Percentiles rank a stretch among this genome's conserved stretches.
Evolutionary conservation across 371 early-diverging fungal species (phyloP).

Genomic region (Umbelopsis sp.): DNA sequence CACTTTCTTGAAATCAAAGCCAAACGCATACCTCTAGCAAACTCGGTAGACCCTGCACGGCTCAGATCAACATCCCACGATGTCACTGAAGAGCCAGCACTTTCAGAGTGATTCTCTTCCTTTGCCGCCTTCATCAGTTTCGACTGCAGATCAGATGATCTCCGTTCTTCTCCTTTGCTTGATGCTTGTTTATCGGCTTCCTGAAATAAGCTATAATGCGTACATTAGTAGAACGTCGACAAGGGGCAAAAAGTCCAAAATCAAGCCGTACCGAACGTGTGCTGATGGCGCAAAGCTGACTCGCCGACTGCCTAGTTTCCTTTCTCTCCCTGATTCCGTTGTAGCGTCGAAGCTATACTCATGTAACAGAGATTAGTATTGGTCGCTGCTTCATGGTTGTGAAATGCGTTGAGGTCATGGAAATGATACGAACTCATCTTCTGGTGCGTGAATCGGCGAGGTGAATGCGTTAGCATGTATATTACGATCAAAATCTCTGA

Average conservation of each 20-base stretch:
- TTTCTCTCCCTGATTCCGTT: not conserved
- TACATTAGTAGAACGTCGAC: not conserved
- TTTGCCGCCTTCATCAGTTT: constrained; percentile 9
- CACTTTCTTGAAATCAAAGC: too few species aligned
- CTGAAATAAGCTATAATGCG: not conserved
- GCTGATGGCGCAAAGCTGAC: constrained; percentile 14
- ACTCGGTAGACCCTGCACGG: not conserved
- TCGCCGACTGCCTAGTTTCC: not conserved
- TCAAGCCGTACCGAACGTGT: not conserved
- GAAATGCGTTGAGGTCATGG: not conserved
- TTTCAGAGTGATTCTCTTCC: constrained; percentile 15
- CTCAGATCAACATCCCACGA: constrained; percentile 12
- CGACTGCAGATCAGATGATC: not conserved
- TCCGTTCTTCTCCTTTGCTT: not conserved
- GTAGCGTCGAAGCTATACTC: not conserved
- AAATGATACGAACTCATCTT: constrained; percentile 1
- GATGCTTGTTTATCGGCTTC: not conserved
- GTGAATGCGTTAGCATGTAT: constrained; percentile 13
- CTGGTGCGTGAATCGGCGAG: not conserved
- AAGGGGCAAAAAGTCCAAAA: not conserved
- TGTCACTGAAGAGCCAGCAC: constrained; percentile 1
- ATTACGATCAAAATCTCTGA: constrained; percentile 5
- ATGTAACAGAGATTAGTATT: not conserved
- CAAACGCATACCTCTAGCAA: not conserved
- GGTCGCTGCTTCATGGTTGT: not conserved